Base-by-base conservation (phyloP, 768 basidiomycete species). In the Phylloporus rhodoxanthus region DNA sequence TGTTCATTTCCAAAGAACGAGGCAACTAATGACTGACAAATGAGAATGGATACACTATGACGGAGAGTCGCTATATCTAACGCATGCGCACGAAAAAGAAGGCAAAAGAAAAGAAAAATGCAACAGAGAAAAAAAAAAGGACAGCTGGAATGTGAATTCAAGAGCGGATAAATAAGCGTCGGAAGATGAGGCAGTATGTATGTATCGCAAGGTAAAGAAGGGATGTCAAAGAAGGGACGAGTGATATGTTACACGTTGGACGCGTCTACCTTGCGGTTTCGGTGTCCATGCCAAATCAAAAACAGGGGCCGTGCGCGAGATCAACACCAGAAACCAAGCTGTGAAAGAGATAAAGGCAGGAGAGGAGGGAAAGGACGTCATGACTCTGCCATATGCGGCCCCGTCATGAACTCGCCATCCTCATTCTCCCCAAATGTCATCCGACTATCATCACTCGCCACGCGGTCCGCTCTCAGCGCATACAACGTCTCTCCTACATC, bases 381-480 rank as follows among this genome's bases (percentile, higher is more conserved):
- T 29, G 28, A 11, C 28, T 4, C 28, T 10, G 28, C 28, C 8
- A 10, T 8, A 29, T 9, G 28, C 28, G 0, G 28, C 28, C 28
- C 28, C 11, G 15, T 57, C 57, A 68, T 19, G 55, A 28, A 42
- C 10, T 64, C 61, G 39, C 45, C 48, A 32, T 66, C 64, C 4
- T 64, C 54, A 41, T 52, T 66, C 4, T 55, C 66, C 10, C 59
- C 59, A 21, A 68, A 66, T 33, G 62, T 66, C 36, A 58, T 61
- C 36, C 48, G 54, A 19, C 55, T 57, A 3, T 47, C 55, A 20
- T 47, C 48, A 39, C 57, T 57, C 26, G 41, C 28, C 19, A 51
- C 36, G 2, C 50, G 53, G 11, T 47, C 11, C 2, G 23, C 14
- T 39, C 56, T 36, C 30, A 63, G 43, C 2, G 32, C 57, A 8